A percentile compares a stretch with the other conserved stretches of the same genome.
These are phyloP conservation scores for Vaccinium corymbosum DNA, from an alignment of 148 eudicot genomes.

Conservation along the genomic window DNA sequence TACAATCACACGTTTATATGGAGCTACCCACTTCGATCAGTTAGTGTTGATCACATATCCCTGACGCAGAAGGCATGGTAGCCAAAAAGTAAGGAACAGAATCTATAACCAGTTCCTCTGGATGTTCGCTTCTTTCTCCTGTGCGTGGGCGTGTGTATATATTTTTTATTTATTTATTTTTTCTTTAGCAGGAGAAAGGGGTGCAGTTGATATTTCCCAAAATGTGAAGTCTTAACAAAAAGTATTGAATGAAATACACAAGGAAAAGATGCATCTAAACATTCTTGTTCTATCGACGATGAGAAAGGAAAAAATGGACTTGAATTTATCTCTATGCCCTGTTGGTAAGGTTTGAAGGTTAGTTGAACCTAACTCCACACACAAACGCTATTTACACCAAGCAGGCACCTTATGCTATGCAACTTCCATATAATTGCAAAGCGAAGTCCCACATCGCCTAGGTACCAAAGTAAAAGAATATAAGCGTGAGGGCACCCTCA, in stretches of 20 bases:
- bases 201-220: slow-evolving; percentile 1
- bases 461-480: no score
- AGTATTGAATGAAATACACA: not conserved
- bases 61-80: not conserved
- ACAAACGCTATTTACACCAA: not conserved
- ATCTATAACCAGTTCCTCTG: not conserved
- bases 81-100: not conserved
- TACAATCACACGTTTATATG: not conserved
- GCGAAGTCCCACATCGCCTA: not conserved
- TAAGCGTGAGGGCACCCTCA: no score
- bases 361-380: slow-evolving; percentile 5
- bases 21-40: no score
- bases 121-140: not conserved
- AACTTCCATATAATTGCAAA: not conserved
- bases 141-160: not conserved
- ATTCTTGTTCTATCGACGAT: not conserved
- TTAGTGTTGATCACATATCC: not conserved
- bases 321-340: not conserved
- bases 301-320: not conserved
- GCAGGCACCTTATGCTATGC: not conserved
- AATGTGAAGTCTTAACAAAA: not conserved
- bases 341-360: not conserved
- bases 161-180: not conserved
- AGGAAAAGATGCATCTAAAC: not conserved
- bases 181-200: not conserved